phyloP scores from a whole-genome alignment of 2,329 filamentous ascomycete genomes.

The Amesomyces nigricolor region DNA sequence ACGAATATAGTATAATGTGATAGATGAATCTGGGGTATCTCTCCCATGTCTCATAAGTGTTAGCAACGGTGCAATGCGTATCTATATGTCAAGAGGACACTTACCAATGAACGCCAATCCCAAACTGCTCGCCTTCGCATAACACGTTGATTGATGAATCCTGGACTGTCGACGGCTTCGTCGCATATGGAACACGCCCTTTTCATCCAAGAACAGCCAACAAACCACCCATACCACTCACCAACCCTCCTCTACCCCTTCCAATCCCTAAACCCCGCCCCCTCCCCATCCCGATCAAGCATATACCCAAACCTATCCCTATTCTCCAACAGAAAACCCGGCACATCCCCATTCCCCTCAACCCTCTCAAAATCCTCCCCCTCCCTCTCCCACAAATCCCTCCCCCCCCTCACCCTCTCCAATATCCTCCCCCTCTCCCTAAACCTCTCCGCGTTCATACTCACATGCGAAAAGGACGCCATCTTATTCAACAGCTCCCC shows the following conservation, averaged over 20 bases:
- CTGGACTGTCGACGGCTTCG: too few relatives aligned
- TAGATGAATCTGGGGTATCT: too few relatives aligned
- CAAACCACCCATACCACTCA: too few relatives aligned
- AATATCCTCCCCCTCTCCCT: constrained; percentile 45
- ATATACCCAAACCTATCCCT: constrained; percentile 41
- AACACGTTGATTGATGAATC: not conserved
- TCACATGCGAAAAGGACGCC: constrained; percentile 49
- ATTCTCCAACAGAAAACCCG: constrained; percentile 39
- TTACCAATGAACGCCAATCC: too few relatives aligned
- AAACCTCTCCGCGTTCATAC: constrained; percentile 46
- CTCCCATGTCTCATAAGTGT: too few relatives aligned
- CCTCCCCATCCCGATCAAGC: constrained; percentile 40
- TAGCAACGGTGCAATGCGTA: too few relatives aligned
- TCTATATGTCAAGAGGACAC: too few relatives aligned
- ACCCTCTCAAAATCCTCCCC: constrained; percentile 44
- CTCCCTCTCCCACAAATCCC: constrained; percentile 50
- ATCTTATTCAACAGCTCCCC: constrained; percentile 52
- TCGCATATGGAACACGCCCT: not conserved
- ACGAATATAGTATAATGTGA: too few relatives aligned
- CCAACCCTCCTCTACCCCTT: not conserved
- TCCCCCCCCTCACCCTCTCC: constrained; percentile 44
- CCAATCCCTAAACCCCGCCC: constrained; percentile 46
- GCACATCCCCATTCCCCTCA: constrained; percentile 48
- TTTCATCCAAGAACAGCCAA: not conserved
- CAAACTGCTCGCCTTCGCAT: too few relatives aligned